Conservation (phyloP, 1,139 yeast genomes). For the Saccharomyces hybrid region DNA sequence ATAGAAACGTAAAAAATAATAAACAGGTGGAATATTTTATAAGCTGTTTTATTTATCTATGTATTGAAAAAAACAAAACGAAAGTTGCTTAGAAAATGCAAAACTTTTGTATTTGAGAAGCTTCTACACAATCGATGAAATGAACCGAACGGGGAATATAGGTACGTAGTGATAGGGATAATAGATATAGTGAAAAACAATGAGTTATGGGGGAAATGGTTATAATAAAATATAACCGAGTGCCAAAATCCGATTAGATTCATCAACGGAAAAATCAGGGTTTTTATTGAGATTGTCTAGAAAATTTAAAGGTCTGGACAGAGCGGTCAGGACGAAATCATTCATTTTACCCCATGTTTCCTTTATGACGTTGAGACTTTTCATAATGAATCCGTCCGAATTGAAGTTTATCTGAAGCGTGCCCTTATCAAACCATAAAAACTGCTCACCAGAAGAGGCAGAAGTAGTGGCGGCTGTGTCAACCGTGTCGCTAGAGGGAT, state of each 20-base stretch:
- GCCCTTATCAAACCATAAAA: not conserved
- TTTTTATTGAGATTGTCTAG: not conserved
- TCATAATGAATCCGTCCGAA: not conserved
- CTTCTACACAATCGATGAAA: not conserved
- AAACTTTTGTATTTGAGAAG: not conserved
- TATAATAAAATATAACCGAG: not conserved
- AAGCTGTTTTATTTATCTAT: slow-evolving; percentile 13
- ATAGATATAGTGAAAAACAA: not conserved
- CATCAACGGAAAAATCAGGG: not conserved
- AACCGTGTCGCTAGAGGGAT: not conserved
- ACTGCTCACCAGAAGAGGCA: not conserved
- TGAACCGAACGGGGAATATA: not conserved
- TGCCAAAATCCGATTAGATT: not conserved
- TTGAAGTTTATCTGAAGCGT: not conserved
- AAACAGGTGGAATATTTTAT: not conserved
- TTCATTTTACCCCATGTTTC: not conserved
- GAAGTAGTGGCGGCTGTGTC: not conserved
- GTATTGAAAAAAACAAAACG: not conserved
- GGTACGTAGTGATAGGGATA: not conserved
- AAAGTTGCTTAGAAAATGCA: not conserved
- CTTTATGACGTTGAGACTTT: not conserved
- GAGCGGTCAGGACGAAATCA: not conserved
- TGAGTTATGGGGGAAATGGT: not conserved
- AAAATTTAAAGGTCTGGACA: not conserved
- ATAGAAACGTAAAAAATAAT: not conserved